Percentiles rank a stretch among this genome's conserved stretches.
Conservation (phyloP, 176 grass and related monocot species). For the Secale cereale region DNA sequence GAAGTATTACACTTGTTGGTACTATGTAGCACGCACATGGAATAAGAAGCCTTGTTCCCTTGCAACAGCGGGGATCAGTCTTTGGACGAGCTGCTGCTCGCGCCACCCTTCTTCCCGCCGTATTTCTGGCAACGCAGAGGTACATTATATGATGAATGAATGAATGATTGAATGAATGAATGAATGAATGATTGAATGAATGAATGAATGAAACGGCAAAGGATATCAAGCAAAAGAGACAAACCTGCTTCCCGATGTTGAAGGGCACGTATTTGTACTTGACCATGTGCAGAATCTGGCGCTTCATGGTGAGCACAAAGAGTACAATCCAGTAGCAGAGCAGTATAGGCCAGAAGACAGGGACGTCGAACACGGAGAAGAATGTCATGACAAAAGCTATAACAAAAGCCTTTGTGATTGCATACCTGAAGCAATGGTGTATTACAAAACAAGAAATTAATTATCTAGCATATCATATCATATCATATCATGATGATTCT, state of each 20-base stretch:
- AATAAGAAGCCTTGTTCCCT: constrained; percentile 15
- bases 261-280: constrained; percentile 89
- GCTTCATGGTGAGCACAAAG: constrained; percentile 89
- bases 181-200: too few species aligned
- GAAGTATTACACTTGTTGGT: constrained; percentile 51
- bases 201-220: background rate
- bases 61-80: constrained; percentile 35
- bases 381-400: constrained; percentile 93
- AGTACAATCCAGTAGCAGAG: constrained; percentile 95
- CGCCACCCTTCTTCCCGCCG: constrained; percentile 62
- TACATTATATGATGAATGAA: background rate
- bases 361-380: constrained; percentile 95
- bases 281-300: constrained; percentile 92
- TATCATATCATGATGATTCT: too few species aligned
- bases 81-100: constrained; percentile 47
- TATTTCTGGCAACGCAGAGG: constrained; percentile 47
- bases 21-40: constrained; percentile 50
- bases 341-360: constrained; percentile 94
- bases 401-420: constrained; percentile 91
- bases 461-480: too few species aligned
- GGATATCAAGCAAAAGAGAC: too few species aligned
- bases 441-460: background rate
- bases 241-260: constrained; percentile 85
- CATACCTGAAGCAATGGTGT: constrained; percentile 56
- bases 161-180: too few species aligned